Base-by-base conservation (phyloP, 805 yeast genomes). In the Ogataea pilisensis region DNA sequence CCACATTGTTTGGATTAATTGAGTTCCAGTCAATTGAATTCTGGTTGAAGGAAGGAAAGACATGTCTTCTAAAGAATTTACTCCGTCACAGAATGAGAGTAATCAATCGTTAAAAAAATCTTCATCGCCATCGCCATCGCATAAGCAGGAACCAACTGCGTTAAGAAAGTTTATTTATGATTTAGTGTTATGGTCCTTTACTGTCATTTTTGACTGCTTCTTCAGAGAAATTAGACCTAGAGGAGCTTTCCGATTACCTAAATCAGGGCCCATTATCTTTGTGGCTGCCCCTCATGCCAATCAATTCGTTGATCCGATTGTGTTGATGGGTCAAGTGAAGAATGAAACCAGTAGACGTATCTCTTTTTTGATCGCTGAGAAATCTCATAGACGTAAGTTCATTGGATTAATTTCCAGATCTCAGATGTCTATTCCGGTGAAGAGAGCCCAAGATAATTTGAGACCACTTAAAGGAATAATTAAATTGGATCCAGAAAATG, bases 371-470 rank as follows among this genome's bases (percentile, higher is more conserved):
- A 74, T 76, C 39, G 82, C 82, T 14, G 76, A 70, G 33, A 72
- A 72, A 48, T 70, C 78, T 11, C 75, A 72, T 54, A 64, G 65
- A 32, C 64, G 65, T 8, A 49, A 45, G 16, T 73, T 85, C 41
- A 79, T 93, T 48, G 96, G 97, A 3, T 66, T 77, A 29, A 65
- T 93, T 53, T 82, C 96, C 2, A 72, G 82, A 39, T 72, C 82
- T 46, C 86, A 87, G 48, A 72, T 82, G 65, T 71, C 96, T 2
- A 93, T 93, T 48, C 96, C 97, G 4, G 99, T 93, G 1, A 82
- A 78, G 13, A 75, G 99, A 51, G 89, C 96, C 2, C 98, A 93
- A 61, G 99, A 93, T 60, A 80, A 80, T 58, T 71, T 91, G 61
- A 66, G 58, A 25, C 59, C 67, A 3, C 95, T 81, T n/a, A 56